Base-by-base conservation (phyloP, 2,329 filamentous ascomycete species). In the Fusarium sp. region DNA sequence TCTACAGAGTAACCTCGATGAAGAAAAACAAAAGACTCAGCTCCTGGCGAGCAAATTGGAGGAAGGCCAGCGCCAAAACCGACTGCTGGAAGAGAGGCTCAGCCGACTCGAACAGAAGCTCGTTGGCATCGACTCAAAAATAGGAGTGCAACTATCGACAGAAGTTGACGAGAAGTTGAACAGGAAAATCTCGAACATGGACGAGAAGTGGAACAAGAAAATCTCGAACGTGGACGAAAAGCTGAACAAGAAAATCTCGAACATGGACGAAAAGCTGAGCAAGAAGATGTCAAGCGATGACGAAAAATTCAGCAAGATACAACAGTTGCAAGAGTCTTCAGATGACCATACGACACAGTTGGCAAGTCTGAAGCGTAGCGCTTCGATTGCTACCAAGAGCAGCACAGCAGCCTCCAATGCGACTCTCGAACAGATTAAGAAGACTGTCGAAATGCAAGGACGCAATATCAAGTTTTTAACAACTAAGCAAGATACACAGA, bases 21-120 rank as follows among this genome's bases (percentile, higher is more conserved):
- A 65, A 14, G 60, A 71, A 32, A 64, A 38, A 21, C 48, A 54
- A 32, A 66, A 61, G 53, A 63, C 47, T 12, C 45, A 45, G n/a
- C 28, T 44, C 17, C 42, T 74, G 24, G 62, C 67, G 44, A 24
- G 59, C 6, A 40, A 60, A 12, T 20, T 60, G 10, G 34, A 60
- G 30, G 55, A 45, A 21, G 40, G 42, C 19, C 56, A 53, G 23
- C 48, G 45, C 21, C 57, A 65, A 51, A 62, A 42, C 17, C 44
- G 54, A 11, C 36, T 49, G 8, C 36, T 73, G 28, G 59, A 73
- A 49, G 56, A 69, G 20, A 69, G 52, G 23, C 26, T 69, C 20
- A 61, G 68, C 7, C 52, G 38, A 10, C 65, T 80, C 8, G 71
- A 75, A 39, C 57, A 59, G 10, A 72, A 70, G 28, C 53, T 75